Evolutionary conservation across 23 red algal species (phyloP), one percentile per base, ranked within the genome.

Genomic region (Gracilaria gracilis): DNA sequence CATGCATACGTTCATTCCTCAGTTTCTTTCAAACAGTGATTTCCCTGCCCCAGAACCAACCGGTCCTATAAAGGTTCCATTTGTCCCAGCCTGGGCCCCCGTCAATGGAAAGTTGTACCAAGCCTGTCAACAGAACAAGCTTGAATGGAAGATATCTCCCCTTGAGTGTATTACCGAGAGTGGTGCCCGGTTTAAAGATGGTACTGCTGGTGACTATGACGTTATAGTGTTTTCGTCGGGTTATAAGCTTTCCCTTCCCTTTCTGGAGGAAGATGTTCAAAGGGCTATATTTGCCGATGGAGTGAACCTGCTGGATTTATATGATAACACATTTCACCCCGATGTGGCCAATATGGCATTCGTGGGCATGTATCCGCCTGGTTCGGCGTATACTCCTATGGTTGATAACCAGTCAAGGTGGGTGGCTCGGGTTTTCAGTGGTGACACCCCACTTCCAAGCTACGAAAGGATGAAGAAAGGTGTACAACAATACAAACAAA

Each of bases 141-240:
- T 77, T 51, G 21, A 46, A 27, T 61, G 79, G 79, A 82, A 82
- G 23, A 20, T 66, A 12, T 42, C 27, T 9, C 23, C 42, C 2
- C 14, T 66, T 4, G 54, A 82, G 35, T 57, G 42, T 44, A 82
- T 66, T 16, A 47, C 31, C 0, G 59, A 82, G 35, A 16, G 25
- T 11, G 31, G 79, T 44, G 59, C 74, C 7, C 53, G 35, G 21
- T 86, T 86, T 73, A 54, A 73, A 71, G 83, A 86, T 57, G 66
- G 62, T 32, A 73, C 51, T 13, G 31, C 11, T 49, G 83, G 40
- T 33, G 42, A 73, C 2, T 86, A 53, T 57, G 83, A 86, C 21
- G 64, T 73, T 23, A 73, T 86, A 6, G 83, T 86, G 16, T 74
- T 72, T 49, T 59, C 83, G 2, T 40, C 83, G 21, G 83, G 83